Evolutionary conservation across 495 filamentous ascomycete genomes (phyloP), one percentile per base, ranked within the genome.

Genomic region (Durotheca rogersii): DNA sequence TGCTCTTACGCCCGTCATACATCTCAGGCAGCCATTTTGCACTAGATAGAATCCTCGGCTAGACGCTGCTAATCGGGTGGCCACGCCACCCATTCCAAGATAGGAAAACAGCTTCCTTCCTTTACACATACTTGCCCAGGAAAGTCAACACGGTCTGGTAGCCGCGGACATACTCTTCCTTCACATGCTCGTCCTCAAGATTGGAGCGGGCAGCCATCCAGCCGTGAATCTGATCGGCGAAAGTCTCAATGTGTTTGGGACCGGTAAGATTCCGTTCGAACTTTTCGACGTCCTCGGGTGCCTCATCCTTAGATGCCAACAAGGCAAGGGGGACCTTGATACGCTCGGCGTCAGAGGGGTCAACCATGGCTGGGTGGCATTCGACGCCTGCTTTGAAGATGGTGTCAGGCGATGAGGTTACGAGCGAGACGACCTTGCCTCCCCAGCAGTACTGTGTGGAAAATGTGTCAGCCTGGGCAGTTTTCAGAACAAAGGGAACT

Each of bases 291-390:
- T 83, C 86, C 12, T 83, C 78, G 0, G 69, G 60, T 5, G 74
- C 65, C 69, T 89, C 85, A 52, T 90, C 85, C 65, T 76, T 75
- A 2, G 83, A 86, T 2, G 85, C 85, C 10, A 90, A 74, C 62
- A 88, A 56, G 21, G 75, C 75, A 33, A 87, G 69, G 0, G 86
- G 85, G 4, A 89, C 69, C 53, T 76, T 81, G 58, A 89, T 84
- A 6, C 47, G 62, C 63, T 76, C 72, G 27, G 89, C 88, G 31
- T 88, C 89, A 9, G 81, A 72, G 6, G 89, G 81, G 54, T 91
- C 87, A 10, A 95, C 80, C 87, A 94, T 90, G 17, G 90, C 92
- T 1, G 92, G 93, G 68, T 96, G 92, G 53, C 74, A 76, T 58
- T 87, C 80, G 7, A 81, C 84, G 1, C 72, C 87, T 1, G 81